These are phyloP conservation scores for Gigaspora rosea DNA, from an alignment of 192 early-diverging fungal species.

Conservation along the genomic window DNA sequence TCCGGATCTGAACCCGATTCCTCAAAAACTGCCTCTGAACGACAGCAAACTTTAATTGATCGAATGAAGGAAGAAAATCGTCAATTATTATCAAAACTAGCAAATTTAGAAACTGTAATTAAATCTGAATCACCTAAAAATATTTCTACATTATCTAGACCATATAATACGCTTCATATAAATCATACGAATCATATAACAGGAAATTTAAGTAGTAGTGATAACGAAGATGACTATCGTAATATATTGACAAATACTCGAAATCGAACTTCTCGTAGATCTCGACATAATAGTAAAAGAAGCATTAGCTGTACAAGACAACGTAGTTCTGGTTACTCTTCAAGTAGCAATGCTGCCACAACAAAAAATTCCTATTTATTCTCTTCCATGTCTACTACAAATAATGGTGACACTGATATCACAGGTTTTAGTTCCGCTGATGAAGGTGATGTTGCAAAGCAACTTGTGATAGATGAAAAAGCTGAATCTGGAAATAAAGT, in stretches of 20 bases:
- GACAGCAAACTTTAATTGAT: conserved; percentile 2
- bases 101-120: conserved; percentile 13
- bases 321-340: neutral
- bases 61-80: conserved; percentile 31
- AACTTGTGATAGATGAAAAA: conserved; percentile 12
- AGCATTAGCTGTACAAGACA: neutral
- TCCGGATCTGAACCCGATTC: neutral
- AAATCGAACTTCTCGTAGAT: neutral
- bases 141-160: neutral
- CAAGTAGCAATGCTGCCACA: neutral
- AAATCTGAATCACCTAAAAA: neutral
- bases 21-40: neutral
- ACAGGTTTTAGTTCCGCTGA: conserved; percentile 3
- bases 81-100: conserved; percentile 20
- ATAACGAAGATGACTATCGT: conserved; percentile 6
- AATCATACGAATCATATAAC: neutral
- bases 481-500: conserved; percentile 1
- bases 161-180: neutral
- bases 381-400: neutral
- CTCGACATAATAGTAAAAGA: neutral
- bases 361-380: neutral
- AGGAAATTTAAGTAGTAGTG: neutral
- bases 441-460: neutral
- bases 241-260: neutral
- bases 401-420: conserved; percentile 3